Base-by-base conservation (phyloP, 441 rosid species). In the Flueggea neowawraea region DNA sequence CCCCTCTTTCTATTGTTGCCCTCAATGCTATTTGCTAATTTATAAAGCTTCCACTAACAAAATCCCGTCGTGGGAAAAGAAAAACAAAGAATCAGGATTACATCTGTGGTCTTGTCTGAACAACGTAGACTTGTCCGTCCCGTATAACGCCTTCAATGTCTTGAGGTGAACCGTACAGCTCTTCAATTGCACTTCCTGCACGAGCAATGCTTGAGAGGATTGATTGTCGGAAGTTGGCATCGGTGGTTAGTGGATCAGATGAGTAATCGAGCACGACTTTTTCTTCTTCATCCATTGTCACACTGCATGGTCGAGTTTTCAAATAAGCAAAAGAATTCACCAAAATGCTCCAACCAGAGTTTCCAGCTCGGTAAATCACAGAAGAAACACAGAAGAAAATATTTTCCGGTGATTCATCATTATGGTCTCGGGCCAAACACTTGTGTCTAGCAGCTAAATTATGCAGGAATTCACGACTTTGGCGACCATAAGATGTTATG, bases 101-200 rank as follows among this genome's bases (percentile, higher is more conserved):
- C 94, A 95, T 77, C 79, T 95, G 99, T 39, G 97, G 97, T 68
- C 99, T 81, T 56, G 99, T 95, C 73, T 91, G 99, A 44, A 95
- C 99, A 55, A 91, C 94, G 31, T 83, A 95, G 70, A 95, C 67
- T 72, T 95, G 86, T 58, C 96, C 95, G 11, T 88, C 96, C 75
- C 82, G 83, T 48, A 95, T 74, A 51, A 89, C 99, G 6, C 99
- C 99, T 82, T 95, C 99, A 28, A 95, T 91, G 76, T 95, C 99
- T 65, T 95, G 99, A 2, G 99, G 72, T 64, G 96, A 72, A 67
- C 96, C 97, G 44, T 86, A 91, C 11, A 94, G 78, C 63, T 89
- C 89, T 73, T 94, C 99, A 9, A 94, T 89, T 54, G 80, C 92
- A 55, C 66, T 76, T 63, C 99, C 99, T 0, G 92, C 92, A 0